These are phyloP conservation scores for Aspergillus nomiae DNA, from an alignment of 2,329 filamentous ascomycete species.

Conservation along the genomic window DNA sequence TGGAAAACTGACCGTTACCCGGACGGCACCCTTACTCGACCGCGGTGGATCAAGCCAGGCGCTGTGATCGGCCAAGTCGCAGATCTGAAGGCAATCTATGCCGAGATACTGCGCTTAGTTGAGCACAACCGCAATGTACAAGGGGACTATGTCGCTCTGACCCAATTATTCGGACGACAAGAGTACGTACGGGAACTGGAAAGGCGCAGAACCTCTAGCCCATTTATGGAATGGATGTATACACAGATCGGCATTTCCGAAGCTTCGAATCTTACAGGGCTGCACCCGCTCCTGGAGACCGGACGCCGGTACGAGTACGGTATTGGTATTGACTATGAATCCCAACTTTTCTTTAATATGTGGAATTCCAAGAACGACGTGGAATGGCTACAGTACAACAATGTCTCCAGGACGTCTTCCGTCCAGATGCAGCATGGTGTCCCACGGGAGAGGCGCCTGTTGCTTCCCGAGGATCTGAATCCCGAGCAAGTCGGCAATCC, in stretches of 20 bases:
- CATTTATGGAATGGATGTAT: slow-evolving; percentile 42
- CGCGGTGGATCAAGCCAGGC: slow-evolving; percentile 53
- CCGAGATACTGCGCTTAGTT: slow-evolving; percentile 44
- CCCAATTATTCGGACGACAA: slow-evolving; percentile 56
- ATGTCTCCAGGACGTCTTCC: slow-evolving; percentile 37
- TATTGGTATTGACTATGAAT: slow-evolving; percentile 56
- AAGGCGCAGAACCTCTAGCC: slow-evolving; percentile 35
- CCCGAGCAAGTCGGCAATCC: slow-evolving; percentile 33
- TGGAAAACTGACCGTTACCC: slow-evolving; percentile 44
- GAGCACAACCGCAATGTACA: slow-evolving; percentile 32
- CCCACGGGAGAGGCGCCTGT: slow-evolving; percentile 40
- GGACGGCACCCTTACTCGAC: slow-evolving; percentile 42
- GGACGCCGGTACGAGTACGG: slow-evolving; percentile 52
- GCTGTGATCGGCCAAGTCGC: slow-evolving; percentile 54
- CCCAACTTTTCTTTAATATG: slow-evolving; percentile 52
- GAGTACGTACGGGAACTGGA: slow-evolving; percentile 52
- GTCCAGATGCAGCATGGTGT: slow-evolving; percentile 40
- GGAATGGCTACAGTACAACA: slow-evolving; percentile 44
- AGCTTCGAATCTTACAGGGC: slow-evolving; percentile 38
- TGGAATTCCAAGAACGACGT: slow-evolving; percentile 42
- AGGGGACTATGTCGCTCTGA: slow-evolving; percentile 51
- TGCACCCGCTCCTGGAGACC: slow-evolving; percentile 35
- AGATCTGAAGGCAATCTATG: slow-evolving; percentile 51
- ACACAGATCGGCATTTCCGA: slow-evolving; percentile 40
- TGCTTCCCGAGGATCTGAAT: slow-evolving; percentile 41